Percentiles rank a stretch among this genome's conserved stretches.
Conservation (phyloP, 768 basidiomycete genomes). For the Leucocoprinus sp. region DNA sequence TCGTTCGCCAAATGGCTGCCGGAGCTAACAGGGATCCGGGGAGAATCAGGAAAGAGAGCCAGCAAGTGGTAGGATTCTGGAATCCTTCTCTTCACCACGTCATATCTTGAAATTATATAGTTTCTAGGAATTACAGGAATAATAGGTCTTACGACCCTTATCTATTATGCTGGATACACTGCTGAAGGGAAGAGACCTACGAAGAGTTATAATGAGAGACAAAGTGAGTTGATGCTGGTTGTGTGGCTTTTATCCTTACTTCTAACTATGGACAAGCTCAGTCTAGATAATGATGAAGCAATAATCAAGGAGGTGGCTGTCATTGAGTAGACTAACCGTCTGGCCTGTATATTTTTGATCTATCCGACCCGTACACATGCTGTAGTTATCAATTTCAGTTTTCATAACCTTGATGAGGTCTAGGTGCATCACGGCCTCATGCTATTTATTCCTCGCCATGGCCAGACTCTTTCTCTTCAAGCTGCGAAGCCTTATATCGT, state of each 20-base stretch:
- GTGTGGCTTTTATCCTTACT: not conserved
- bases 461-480: too few relatives aligned
- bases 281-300: conserved; percentile 2
- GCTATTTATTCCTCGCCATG: too few relatives aligned
- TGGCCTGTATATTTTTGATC: too few relatives aligned
- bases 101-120: not conserved
- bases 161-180: conserved; percentile 6
- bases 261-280: conserved; percentile 1
- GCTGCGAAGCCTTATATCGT: too few relatives aligned
- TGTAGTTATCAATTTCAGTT: too few relatives aligned
- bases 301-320: conserved; percentile 6
- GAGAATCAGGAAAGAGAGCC: conserved; percentile 5
- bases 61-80: conserved; percentile 2
- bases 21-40: conserved; percentile 7
- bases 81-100: not conserved
- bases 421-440: too few relatives aligned
- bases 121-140: conserved; percentile 4
- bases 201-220: not conserved
- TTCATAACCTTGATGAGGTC: too few relatives aligned
- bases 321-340: conserved; percentile 6
- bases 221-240: not conserved
- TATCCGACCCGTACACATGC: too few relatives aligned
- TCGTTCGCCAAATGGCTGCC: conserved; percentile 9
- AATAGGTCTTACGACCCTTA: conserved; percentile 5
- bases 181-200: not conserved